phyloP scores from a whole-genome alignment of 192 early-diverging fungal genomes.

The Coemansia sp. region DNA sequence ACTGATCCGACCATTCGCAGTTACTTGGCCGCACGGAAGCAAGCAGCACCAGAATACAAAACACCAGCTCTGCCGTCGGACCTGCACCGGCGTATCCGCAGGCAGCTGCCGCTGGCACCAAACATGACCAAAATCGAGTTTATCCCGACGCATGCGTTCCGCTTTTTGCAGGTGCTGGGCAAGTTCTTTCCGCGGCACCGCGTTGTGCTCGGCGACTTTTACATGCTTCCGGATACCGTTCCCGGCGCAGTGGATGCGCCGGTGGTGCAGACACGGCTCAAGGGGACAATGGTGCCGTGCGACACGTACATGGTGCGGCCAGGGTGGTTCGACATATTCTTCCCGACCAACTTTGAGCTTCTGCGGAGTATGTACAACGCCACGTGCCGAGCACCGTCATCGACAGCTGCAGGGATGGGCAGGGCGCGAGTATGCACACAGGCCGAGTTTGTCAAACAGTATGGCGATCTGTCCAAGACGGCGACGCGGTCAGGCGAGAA shows the following conservation, averaged over 20 bases:
- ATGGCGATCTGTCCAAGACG: constrained; percentile 76
- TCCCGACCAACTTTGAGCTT: constrained; percentile 95
- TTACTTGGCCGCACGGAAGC: constrained; percentile 60
- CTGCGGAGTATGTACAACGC: constrained; percentile 73
- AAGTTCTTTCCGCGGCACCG: constrained; percentile 83
- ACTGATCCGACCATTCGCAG: constrained; percentile 73
- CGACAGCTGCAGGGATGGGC: constrained; percentile 13
- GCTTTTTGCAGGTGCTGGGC: constrained; percentile 74
- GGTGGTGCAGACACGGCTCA: constrained; percentile 92
- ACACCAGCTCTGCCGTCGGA: constrained; percentile 62
- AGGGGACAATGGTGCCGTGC: constrained; percentile 89
- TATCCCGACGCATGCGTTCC: constrained; percentile 80
- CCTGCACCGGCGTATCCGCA: constrained; percentile 57
- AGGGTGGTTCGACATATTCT: constrained; percentile 99
- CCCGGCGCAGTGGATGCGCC: constrained; percentile 75
- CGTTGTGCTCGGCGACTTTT: constrained; percentile 90
- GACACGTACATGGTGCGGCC: constrained; percentile 96
- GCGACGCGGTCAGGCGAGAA: constrained; percentile 85
- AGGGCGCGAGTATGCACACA: constrained; percentile 62
- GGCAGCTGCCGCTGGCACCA: constrained; percentile 74
- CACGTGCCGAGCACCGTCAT: constrained; percentile 56
- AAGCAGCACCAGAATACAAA: constrained; percentile 46
- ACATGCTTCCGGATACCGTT: constrained; percentile 77
- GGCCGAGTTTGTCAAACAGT: constrained; percentile 71
- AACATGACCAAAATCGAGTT: constrained; percentile 87